Percentiles rank a stretch among this genome's conserved stretches.
These are phyloP conservation scores for Fusarium napiforme DNA, from an alignment of 2,329 filamentous ascomycete genomes.

Conservation along the genomic window DNA sequence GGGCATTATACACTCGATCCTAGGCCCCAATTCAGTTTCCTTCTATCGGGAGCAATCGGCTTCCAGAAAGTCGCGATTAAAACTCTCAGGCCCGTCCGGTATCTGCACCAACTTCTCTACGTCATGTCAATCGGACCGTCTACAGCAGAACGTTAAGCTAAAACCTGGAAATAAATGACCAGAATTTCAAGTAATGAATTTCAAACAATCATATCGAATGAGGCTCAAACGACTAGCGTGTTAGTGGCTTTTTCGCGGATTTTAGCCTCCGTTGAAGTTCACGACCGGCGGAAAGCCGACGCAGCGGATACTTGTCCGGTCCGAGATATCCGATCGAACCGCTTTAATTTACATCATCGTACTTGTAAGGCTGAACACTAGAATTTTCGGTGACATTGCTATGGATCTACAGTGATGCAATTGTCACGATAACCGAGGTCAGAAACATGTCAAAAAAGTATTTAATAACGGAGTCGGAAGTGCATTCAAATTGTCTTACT, in stretches of 20 bases:
- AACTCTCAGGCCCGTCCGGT: fast-evolving
- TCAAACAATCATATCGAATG: neutral
- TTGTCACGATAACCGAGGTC: neutral
- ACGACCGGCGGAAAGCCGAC: neutral
- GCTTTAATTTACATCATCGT: neutral
- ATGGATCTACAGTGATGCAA: neutral
- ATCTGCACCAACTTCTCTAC: neutral
- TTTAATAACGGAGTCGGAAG: neutral
- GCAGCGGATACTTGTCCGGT: neutral
- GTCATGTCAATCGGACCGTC: neutral
- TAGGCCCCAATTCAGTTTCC: fast-evolving
- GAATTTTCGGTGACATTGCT: neutral
- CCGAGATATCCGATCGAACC: slow-evolving; percentile 5
- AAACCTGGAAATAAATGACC: neutral
- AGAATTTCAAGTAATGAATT: fast-evolving
- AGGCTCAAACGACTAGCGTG: neutral
- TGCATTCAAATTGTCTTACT: no score
- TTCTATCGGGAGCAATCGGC: neutral
- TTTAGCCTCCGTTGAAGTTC: neutral
- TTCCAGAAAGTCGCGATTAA: fast-evolving
- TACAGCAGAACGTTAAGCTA: fast-evolving
- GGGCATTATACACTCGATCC: no score
- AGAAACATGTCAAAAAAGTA: fast-evolving
- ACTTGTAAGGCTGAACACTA: neutral
- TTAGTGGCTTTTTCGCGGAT: neutral